These are phyloP conservation scores for Colletotrichum brevisporum DNA, from an alignment of 2,329 filamentous ascomycete genomes.

Conservation along the genomic window DNA sequence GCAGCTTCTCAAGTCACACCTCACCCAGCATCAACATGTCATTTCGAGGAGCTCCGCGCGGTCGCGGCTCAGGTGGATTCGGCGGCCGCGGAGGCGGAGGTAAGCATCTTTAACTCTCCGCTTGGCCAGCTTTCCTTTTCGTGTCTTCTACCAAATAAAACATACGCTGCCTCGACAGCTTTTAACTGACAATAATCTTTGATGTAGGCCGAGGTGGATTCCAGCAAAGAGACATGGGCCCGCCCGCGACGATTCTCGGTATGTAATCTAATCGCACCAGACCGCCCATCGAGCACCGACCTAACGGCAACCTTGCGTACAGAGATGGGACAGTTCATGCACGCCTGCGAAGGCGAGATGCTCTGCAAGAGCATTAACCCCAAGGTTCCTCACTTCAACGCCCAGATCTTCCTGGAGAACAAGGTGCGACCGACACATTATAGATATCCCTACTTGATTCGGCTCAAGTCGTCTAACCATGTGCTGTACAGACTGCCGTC, in stretches of 20 bases:
- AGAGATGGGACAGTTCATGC: slow-evolving; percentile 96
- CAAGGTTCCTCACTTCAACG: slow-evolving; percentile 99
- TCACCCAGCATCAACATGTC: slow-evolving; percentile 40
- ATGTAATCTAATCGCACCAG: not conserved
- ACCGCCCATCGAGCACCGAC: not conserved
- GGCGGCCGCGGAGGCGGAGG: slow-evolving; percentile 40
- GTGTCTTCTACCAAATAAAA: not conserved
- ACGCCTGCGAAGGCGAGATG: slow-evolving; percentile 97
- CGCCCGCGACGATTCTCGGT: slow-evolving; percentile 41
- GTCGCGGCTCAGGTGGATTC: slow-evolving; percentile 41
- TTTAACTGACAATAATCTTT: slow-evolving; percentile 8
- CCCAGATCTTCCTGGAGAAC: slow-evolving; percentile 98
- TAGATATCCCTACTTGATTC: not conserved
- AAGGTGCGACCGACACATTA: slow-evolving; percentile 72
- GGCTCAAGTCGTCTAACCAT: slow-evolving; percentile 5
- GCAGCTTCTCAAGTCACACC: slow-evolving; percentile 34
- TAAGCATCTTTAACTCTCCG: slow-evolving; percentile 1
- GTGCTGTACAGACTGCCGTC: slow-evolving; percentile 75
- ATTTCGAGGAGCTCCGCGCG: slow-evolving; percentile 42
- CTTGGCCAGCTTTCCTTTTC: not conserved
- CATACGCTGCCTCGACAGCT: not conserved
- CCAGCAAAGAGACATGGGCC: slow-evolving; percentile 41
- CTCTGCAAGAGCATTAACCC: slow-evolving; percentile 95
- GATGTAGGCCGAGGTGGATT: slow-evolving; percentile 40
- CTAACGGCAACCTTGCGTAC: slow-evolving; percentile 32